Evolutionary conservation across 1,284 basidiomycete genomes (phyloP).

Genomic region (Kalmanozyma brasiliensis): DNA sequence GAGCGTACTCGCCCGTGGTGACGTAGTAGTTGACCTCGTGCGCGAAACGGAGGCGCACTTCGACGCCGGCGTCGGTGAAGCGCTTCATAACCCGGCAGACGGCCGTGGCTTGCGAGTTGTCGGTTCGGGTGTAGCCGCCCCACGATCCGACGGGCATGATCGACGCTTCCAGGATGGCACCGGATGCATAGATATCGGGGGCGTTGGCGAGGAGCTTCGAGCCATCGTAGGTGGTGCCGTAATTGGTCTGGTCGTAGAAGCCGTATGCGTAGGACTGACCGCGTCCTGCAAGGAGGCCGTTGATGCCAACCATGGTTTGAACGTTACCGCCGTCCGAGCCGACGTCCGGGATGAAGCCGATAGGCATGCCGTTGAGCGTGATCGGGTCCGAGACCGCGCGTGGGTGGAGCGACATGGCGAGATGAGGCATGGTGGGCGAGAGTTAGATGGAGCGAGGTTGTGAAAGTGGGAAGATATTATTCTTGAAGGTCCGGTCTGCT

Average conservation of each 20-base stretch:
- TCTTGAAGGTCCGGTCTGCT: neutral
- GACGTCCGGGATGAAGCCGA: constrained; percentile 59
- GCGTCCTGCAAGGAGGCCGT: constrained; percentile 26
- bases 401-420: constrained; percentile 14
- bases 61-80: constrained; percentile 68
- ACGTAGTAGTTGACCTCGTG: constrained; percentile 63
- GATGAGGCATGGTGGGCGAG: constrained; percentile 26
- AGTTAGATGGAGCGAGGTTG: neutral
- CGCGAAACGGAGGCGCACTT: constrained; percentile 68
- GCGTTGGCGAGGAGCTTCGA: constrained; percentile 62
- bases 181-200: constrained; percentile 63
- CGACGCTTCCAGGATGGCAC: constrained; percentile 68
- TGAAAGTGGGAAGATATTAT: no score
- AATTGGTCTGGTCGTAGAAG: constrained; percentile 67
- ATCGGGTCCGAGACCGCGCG: constrained; percentile 33
- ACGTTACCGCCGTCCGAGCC: constrained; percentile 53
- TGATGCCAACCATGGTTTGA: constrained; percentile 53
- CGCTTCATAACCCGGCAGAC: constrained; percentile 68
- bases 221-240: constrained; percentile 66
- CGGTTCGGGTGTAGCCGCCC: constrained; percentile 49
- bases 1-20: constrained; percentile 33
- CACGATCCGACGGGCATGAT: constrained; percentile 60
- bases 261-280: constrained; percentile 45
- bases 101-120: constrained; percentile 65
- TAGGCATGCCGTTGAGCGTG: constrained; percentile 38